Evolutionary conservation across 768 basidiomycete genomes (phyloP).

Genomic region (Tylopilus felleus): DNA sequence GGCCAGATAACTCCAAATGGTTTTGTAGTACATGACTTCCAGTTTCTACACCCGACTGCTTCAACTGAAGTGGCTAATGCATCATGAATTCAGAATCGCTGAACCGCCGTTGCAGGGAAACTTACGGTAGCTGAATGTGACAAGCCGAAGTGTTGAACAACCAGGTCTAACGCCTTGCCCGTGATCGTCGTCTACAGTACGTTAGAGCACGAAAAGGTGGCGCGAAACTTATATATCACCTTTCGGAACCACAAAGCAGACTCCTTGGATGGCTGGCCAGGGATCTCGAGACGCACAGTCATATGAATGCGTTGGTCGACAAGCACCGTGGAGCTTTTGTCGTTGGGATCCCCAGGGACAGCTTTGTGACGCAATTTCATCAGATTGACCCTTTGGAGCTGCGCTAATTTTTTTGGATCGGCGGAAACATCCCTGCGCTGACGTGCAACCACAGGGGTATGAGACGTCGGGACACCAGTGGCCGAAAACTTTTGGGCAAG

Average conservation of each 20-base stretch:
- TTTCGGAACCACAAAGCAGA: constrained; percentile 69
- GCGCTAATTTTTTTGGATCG: constrained; percentile 52
- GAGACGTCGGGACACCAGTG: constrained; percentile 9
- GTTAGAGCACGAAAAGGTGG: constrained; percentile 2
- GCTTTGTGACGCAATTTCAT: constrained; percentile 79
- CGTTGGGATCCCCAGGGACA: constrained; percentile 56
- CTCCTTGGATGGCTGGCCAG: constrained; percentile 33
- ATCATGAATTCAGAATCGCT: constrained; percentile 19
- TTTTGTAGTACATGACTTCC: constrained; percentile 40
- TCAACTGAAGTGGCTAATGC: constrained; percentile 43
- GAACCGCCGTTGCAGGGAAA: neutral
- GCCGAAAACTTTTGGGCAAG: constrained; percentile 51
- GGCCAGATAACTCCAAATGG: constrained; percentile 44
- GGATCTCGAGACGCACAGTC: constrained; percentile 35
- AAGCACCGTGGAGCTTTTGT: constrained; percentile 43
- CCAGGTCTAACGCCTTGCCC: constrained; percentile 62
- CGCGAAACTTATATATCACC: constrained; percentile 35
- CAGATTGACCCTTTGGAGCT: constrained; percentile 54
- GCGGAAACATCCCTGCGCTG: constrained; percentile 36
- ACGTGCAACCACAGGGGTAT: constrained; percentile 27
- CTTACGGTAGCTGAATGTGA: constrained; percentile 14
- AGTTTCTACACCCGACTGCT: constrained; percentile 25
- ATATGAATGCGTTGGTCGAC: constrained; percentile 60
- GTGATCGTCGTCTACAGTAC: constrained; percentile 45
- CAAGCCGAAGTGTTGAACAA: constrained; percentile 29